Conservation (phyloP, 306 rosid species). For the Adenanthera pavonina region DNA sequence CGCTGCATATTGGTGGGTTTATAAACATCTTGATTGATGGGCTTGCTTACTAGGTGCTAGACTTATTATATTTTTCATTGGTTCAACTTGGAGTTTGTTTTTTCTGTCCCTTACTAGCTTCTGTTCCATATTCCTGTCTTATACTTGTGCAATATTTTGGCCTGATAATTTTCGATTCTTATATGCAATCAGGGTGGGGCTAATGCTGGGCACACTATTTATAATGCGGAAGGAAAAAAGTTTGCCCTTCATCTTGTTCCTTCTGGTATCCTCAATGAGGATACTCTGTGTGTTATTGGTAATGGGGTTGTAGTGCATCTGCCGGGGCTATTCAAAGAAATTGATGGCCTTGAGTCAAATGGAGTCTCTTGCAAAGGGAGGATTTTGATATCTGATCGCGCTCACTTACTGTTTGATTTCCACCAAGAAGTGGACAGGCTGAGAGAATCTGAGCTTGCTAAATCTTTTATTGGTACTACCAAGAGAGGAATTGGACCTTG, state of each 20-base stretch:
- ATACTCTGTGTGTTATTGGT: conserved; percentile 87
- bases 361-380: conserved; percentile 92
- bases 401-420: conserved; percentile 92
- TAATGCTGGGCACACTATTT: conserved; percentile 96
- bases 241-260: conserved; percentile 98
- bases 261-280: conserved; percentile 91
- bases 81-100: conserved; percentile 1
- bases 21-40: conserved; percentile 3
- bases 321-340: conserved; percentile 85
- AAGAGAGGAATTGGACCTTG: conserved; percentile 98
- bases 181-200: conserved; percentile 77
- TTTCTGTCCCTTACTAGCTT: not conserved
- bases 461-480: conserved; percentile 96
- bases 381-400: conserved; percentile 91
- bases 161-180: conserved; percentile 18
- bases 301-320: conserved; percentile 96
- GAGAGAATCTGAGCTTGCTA: conserved; percentile 88
- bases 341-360: conserved; percentile 76
- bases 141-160: conserved; percentile 6
- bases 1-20: conserved; percentile 17
- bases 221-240: conserved; percentile 93
- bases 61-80: conserved; percentile 5
- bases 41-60: conserved; percentile 4
- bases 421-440: conserved; percentile 91
- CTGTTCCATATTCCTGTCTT: not conserved